phyloP scores from a whole-genome alignment of 192 early-diverging fungal species.

The Chytriomyces confervae region DNA sequence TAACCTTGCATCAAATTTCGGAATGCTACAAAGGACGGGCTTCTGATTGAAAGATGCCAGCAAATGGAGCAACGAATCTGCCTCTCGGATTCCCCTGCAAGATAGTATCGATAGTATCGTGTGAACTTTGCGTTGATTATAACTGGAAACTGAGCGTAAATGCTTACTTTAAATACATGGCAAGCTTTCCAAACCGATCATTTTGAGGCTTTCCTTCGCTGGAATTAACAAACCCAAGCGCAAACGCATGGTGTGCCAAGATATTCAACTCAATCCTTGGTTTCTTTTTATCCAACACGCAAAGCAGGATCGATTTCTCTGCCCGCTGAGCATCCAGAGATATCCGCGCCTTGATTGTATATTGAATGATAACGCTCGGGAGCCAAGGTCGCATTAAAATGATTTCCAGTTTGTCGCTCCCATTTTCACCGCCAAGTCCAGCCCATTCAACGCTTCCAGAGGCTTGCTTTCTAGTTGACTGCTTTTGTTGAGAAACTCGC shows the following conservation, averaged over 20 bases:
- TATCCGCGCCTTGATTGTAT: constrained; percentile 55
- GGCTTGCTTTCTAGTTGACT: neutral
- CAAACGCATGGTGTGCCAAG: constrained; percentile 57
- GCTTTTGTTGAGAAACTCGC: neutral
- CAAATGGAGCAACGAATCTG: constrained; percentile 50
- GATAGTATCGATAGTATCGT: neutral
- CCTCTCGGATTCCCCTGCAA: constrained; percentile 48
- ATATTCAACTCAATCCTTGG: constrained; percentile 57
- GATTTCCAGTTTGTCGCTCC: constrained; percentile 49
- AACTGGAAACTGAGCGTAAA: constrained; percentile 2
- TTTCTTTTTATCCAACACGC: constrained; percentile 29
- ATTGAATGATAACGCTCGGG: constrained; percentile 56
- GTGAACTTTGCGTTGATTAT: neutral
- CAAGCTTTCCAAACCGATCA: constrained; percentile 48
- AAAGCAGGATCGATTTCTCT: neutral
- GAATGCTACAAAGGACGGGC: constrained; percentile 35
- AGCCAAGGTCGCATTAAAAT: constrained; percentile 52
- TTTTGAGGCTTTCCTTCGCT: constrained; percentile 44
- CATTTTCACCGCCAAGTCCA: neutral
- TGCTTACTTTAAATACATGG: constrained; percentile 36
- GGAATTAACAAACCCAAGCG: constrained; percentile 53
- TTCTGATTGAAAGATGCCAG: constrained; percentile 45
- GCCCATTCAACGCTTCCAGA: neutral
- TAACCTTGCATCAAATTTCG: constrained; percentile 37
- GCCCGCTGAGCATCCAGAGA: neutral